Evolutionary conservation across 2,329 filamentous ascomycete genomes (phyloP), one percentile per base, ranked within the genome.

Genomic region (Hypomyces rosellus): DNA sequence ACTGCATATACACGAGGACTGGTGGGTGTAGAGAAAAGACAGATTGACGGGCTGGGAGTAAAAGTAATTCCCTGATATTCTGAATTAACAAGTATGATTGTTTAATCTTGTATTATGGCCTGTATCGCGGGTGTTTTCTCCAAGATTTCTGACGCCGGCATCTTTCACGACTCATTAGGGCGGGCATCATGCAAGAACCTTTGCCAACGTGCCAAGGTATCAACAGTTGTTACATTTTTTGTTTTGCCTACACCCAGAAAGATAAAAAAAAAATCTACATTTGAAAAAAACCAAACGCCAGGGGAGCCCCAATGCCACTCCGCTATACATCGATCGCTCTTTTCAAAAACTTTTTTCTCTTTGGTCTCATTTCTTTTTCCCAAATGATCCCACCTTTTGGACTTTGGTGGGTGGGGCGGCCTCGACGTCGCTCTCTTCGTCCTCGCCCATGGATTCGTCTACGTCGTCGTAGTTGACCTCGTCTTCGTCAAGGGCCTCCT

Each of bases 401-500:
- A 74, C 59, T 61, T 75, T 75, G 47, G 69, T 63, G 40, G 75
- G 74, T 45, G 75, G 73, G 39, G 70, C 73, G 9, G 72, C 68
- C 55, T 77, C 75, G 15, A 66, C 68, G 45, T 79, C 76, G 48
- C 73, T 77, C 53, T 75, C 74, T 34, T 76, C 78, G 9, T 80
- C 78, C 53, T 84, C 82, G 6, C 74, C 75, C 64, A 69, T 67
- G 8, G 76, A 78, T 47, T 78, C 76, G 33, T 74, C 70, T 6
- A 75, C 72, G 47, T 85, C 82, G 34, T 81, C 75, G 49, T 83
- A 76, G 42, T 81, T 71, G 2, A 79, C 78, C 52, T 84, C 80
- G 15, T 83, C 77, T 53, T 81, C 79, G 18, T 82, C 77, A 2
- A 80, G 64, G 1, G 70, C 71, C 57, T 75, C 74, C 34, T 74